phyloP scores from a whole-genome alignment of 139 green algal genomes.

The Chlorella sorokiniana region DNA sequence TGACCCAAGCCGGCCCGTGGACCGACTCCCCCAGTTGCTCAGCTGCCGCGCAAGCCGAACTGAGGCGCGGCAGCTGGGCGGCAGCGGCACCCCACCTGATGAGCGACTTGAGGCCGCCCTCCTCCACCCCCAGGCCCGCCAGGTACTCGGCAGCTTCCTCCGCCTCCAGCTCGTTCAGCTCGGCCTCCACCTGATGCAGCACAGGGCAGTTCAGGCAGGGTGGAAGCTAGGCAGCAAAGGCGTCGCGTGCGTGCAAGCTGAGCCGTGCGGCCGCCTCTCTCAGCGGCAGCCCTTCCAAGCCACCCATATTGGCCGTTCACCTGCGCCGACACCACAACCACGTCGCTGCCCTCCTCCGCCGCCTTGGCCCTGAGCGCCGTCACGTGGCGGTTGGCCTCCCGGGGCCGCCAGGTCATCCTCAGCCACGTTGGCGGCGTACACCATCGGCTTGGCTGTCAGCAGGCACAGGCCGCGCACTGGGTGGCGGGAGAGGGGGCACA shows the following conservation, averaged over 20 bases:
- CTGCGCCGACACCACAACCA: conserved; percentile 83
- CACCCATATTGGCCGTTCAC: conserved; percentile 15
- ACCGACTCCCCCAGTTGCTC: too few relatives aligned
- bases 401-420: conserved; percentile 88
- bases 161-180: conserved; percentile 88
- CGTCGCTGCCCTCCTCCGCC: conserved; percentile 66
- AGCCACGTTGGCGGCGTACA: conserved; percentile 92
- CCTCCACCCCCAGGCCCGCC: conserved; percentile 76
- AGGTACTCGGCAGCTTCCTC: conserved; percentile 92
- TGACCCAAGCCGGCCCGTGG: neutral
- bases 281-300: neutral
- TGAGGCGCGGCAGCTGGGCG: too few relatives aligned
- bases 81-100: conserved; percentile 50
- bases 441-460: conserved; percentile 86
- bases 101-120: conserved; percentile 78
- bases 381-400: conserved; percentile 87
- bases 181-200: conserved; percentile 79
- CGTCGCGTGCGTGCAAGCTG: neutral
- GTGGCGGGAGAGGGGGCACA: neutral
- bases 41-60: neutral
- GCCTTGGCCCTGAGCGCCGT: conserved; percentile 69
- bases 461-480: conserved; percentile 75
- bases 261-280: neutral
- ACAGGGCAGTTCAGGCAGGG: neutral
- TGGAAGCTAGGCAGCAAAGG: neutral